These are phyloP conservation scores for Tylopilus cervinicoccineus DNA, from an alignment of 768 basidiomycete genomes.

Conservation along the genomic window DNA sequence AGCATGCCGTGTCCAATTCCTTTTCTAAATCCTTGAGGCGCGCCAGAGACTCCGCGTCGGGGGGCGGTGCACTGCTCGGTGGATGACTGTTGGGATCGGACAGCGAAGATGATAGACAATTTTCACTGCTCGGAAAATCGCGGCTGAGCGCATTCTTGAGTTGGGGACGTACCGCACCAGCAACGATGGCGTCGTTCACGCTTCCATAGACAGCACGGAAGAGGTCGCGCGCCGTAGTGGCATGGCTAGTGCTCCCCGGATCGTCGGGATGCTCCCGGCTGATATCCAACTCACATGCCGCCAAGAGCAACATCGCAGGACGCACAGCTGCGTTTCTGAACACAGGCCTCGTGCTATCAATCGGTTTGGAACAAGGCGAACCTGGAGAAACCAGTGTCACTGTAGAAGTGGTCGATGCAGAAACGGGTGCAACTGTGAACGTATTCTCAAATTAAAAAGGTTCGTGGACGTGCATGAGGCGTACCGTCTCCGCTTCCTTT, in stretches of 20 bases:
- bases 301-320: slow-evolving; percentile 28
- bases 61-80: not conserved
- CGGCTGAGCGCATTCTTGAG: slow-evolving; percentile 24
- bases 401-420: slow-evolving; percentile 8
- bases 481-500: slow-evolving; percentile 26
- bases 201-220: slow-evolving; percentile 30
- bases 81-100: not conserved
- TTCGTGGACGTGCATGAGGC: slow-evolving; percentile 10
- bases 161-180: slow-evolving; percentile 11
- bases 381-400: slow-evolving; percentile 3
- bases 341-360: slow-evolving; percentile 7
- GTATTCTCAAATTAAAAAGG: slow-evolving; percentile 15
- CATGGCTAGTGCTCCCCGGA: slow-evolving; percentile 20
- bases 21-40: slow-evolving; percentile 24
- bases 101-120: not conserved
- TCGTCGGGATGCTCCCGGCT: slow-evolving; percentile 24
- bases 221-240: slow-evolving; percentile 23
- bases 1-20: slow-evolving; percentile 18
- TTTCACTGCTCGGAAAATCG: slow-evolving; percentile 18
- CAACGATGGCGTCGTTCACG: slow-evolving; percentile 17
- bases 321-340: slow-evolving; percentile 19
- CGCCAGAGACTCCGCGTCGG: not conserved
- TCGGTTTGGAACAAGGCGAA: slow-evolving; percentile 8
- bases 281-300: slow-evolving; percentile 32
- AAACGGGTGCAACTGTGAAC: slow-evolving; percentile 8